Conservation (phyloP, 2,329 filamentous ascomycete genomes). For the Rutstroemia sp. region DNA sequence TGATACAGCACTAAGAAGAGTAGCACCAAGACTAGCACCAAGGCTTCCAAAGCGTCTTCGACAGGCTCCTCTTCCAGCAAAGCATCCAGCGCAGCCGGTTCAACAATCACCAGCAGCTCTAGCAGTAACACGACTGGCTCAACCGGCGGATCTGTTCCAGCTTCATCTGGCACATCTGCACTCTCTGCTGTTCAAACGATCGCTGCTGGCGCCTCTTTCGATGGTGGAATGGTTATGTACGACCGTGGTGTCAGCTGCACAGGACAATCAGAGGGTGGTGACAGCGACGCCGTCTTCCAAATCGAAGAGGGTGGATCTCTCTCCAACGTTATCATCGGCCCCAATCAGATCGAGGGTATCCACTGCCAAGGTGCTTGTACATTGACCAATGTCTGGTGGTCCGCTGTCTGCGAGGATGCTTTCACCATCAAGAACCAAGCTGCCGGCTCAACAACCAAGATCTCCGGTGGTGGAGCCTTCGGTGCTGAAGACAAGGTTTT, state of each 20-base stretch:
- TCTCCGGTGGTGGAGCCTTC: slow-evolving; percentile 38
- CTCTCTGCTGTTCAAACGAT: slow-evolving; percentile 37
- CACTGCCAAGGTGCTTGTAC: slow-evolving; percentile 23
- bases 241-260: slow-evolving; percentile 36
- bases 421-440: slow-evolving; percentile 21
- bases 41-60: neutral
- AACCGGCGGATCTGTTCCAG: neutral
- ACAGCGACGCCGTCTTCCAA: slow-evolving; percentile 30
- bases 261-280: slow-evolving; percentile 36
- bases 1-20: neutral
- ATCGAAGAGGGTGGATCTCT: slow-evolving; percentile 28
- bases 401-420: slow-evolving; percentile 22
- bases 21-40: neutral
- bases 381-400: slow-evolving; percentile 25
- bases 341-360: slow-evolving; percentile 30
- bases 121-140: neutral
- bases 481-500: slow-evolving; percentile 33
- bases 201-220: slow-evolving; percentile 36
- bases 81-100: neutral
- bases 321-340: slow-evolving; percentile 30
- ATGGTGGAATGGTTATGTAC: slow-evolving; percentile 39
- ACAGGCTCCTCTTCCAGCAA: neutral
- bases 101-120: neutral
- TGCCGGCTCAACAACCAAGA: slow-evolving; percentile 32
- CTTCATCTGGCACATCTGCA: slow-evolving; percentile 33